These are phyloP conservation scores for Lolium perenne DNA, from an alignment of 176 grass and related monocot species.

Conservation along the genomic window DNA sequence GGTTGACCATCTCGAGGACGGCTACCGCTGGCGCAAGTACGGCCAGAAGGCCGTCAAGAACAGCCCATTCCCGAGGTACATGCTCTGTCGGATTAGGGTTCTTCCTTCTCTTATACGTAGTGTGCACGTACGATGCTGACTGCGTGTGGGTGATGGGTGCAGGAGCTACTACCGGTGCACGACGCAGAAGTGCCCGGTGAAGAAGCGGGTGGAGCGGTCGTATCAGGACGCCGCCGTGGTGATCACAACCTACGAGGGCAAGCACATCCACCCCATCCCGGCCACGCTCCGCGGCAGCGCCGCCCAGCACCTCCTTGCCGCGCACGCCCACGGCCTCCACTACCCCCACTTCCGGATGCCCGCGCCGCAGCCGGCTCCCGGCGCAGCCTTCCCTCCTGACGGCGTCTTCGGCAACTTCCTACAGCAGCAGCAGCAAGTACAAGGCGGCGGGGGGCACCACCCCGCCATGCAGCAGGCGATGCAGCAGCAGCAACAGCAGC, in stretches of 20 bases:
- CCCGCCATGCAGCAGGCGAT: slow-evolving; percentile 36
- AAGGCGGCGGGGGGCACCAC: neutral
- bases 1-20: slow-evolving; percentile 91
- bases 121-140: too few species aligned
- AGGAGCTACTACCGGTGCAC: slow-evolving; percentile 99
- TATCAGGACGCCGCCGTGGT: slow-evolving; percentile 76
- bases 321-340: slow-evolving; percentile 36
- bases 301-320: slow-evolving; percentile 57
- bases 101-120: neutral
- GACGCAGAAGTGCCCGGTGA: slow-evolving; percentile 92
- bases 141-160: neutral
- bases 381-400: neutral
- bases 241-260: slow-evolving; percentile 97
- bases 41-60: slow-evolving; percentile 99
- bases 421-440: neutral
- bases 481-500: slow-evolving; percentile 18
- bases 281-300: slow-evolving; percentile 72
- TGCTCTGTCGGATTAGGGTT: neutral
- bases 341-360: slow-evolving; percentile 38
- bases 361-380: neutral
- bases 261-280: slow-evolving; percentile 83
- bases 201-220: slow-evolving; percentile 99
- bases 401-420: slow-evolving; percentile 39
- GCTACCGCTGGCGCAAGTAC: slow-evolving; percentile 96
- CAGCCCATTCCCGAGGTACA: slow-evolving; percentile 85